These are phyloP conservation scores for Cyberlindnera subsufficiens DNA, from an alignment of 805 yeast genomes.

Conservation along the genomic window DNA sequence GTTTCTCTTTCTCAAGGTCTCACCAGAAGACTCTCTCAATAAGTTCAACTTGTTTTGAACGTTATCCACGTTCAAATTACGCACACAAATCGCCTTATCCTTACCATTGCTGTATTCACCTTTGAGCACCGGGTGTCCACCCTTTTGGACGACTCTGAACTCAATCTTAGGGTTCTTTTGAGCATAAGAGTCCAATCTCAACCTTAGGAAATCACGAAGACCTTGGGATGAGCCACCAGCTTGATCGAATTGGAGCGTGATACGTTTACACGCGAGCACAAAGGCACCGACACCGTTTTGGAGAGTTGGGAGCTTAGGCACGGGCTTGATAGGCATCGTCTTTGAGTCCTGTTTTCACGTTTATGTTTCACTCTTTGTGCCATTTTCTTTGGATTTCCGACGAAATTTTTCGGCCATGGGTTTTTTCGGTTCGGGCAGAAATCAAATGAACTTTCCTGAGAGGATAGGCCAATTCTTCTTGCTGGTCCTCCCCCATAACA, in stretches of 20 bases:
- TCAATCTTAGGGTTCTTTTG: conserved; percentile 56
- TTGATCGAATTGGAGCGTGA: conserved; percentile 80
- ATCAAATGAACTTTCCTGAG: too few species aligned
- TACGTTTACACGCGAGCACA: conserved; percentile 58
- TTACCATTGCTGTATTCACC: conserved; percentile 48
- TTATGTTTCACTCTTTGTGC: neutral
- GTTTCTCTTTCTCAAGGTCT: conserved; percentile 49
- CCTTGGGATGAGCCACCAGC: conserved; percentile 95
- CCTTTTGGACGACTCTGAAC: conserved; percentile 60
- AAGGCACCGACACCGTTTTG: conserved; percentile 77
- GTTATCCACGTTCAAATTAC: conserved; percentile 58
- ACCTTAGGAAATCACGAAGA: conserved; percentile 60
- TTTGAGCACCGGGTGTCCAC: conserved; percentile 77
- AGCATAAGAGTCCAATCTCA: conserved; percentile 51
- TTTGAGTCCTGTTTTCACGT: neutral
- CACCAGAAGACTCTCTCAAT: conserved; percentile 66
- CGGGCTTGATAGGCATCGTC: conserved; percentile 52
- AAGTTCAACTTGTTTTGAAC: conserved; percentile 61
- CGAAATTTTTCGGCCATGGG: neutral
- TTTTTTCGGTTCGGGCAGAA: too few species aligned
- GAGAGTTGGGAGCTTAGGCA: conserved; percentile 51
- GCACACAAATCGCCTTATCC: conserved; percentile 64
- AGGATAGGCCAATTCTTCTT: too few species aligned
- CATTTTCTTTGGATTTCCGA: neutral
- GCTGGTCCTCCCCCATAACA: too few species aligned